Evolutionary conservation across 1,284 basidiomycete genomes (phyloP).

Genomic region (Farysia itapuensis): DNA sequence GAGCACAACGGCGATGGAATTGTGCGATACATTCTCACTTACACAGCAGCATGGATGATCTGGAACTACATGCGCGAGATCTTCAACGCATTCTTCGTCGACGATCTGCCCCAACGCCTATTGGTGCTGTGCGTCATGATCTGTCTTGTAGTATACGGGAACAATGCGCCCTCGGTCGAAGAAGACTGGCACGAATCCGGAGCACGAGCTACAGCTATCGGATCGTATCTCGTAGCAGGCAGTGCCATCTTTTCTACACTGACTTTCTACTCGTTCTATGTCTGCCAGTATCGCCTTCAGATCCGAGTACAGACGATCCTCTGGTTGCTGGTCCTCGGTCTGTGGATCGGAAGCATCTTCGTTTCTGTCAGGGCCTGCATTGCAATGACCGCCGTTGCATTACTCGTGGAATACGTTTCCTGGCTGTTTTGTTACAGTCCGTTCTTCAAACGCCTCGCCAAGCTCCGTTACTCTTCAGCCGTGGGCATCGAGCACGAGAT

Average conservation of each 20-base stretch:
- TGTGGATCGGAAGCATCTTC: slow-evolving; percentile 49
- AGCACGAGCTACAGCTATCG: slow-evolving; percentile 42
- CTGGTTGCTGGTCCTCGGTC: slow-evolving; percentile 24
- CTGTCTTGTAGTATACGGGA: slow-evolving; percentile 44
- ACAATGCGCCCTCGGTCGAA: slow-evolving; percentile 42
- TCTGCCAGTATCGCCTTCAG: slow-evolving; percentile 50
- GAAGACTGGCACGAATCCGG: slow-evolving; percentile 13
- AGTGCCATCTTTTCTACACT: slow-evolving; percentile 18
- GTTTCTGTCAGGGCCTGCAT: slow-evolving; percentile 33
- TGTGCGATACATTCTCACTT: slow-evolving; percentile 47
- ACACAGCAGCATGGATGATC: slow-evolving; percentile 41
- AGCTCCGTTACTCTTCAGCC: slow-evolving; percentile 41
- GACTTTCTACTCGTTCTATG: slow-evolving; percentile 39
- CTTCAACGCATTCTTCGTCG: slow-evolving; percentile 50
- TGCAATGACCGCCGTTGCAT: slow-evolving; percentile 31
- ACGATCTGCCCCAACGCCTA: slow-evolving; percentile 40
- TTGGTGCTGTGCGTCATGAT: slow-evolving; percentile 51
- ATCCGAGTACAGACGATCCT: slow-evolving; percentile 22
- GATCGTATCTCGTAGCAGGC: slow-evolving; percentile 40
- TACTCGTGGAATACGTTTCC: slow-evolving; percentile 33
- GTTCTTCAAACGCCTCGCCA: slow-evolving; percentile 36
- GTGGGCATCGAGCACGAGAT: slow-evolving; percentile 52
- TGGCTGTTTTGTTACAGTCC: slow-evolving; percentile 47
- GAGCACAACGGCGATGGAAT: slow-evolving; percentile 38
- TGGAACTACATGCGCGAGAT: slow-evolving; percentile 50